Percentiles rank a stretch among this genome's conserved stretches.
Conservation (phyloP, 2,329 filamentous ascomycete genomes). For the Stachybotrys echinatus region DNA sequence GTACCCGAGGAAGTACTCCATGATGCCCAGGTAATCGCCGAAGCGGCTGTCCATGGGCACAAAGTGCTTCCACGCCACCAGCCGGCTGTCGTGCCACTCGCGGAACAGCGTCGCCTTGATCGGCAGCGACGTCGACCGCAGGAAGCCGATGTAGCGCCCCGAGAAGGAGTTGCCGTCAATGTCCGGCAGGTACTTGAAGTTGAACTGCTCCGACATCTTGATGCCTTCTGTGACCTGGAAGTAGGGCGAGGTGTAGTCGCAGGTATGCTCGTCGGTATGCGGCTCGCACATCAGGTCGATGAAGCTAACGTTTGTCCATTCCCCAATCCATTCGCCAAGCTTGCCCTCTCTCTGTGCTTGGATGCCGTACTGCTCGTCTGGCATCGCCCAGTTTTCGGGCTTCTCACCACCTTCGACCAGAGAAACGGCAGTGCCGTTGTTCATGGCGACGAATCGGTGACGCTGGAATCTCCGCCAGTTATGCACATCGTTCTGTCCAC, state of each 20-base stretch:
- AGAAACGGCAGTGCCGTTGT: constrained; percentile 57
- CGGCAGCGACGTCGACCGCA: constrained; percentile 63
- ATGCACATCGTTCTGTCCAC: constrained; percentile 50
- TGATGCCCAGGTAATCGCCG: constrained; percentile 64
- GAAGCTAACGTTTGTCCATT: constrained; percentile 47
- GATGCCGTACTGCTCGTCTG: constrained; percentile 40
- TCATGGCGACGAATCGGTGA: constrained; percentile 69
- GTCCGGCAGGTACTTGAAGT: constrained; percentile 66
- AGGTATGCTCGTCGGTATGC: constrained; percentile 28
- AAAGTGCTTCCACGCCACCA: constrained; percentile 76
- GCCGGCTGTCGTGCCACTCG: constrained; percentile 74
- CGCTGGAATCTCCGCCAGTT: constrained; percentile 72
- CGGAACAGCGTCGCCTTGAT: constrained; percentile 74
- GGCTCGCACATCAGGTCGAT: constrained; percentile 48
- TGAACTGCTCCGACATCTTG: constrained; percentile 48
- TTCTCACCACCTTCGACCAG: constrained; percentile 39
- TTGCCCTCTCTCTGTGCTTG: constrained; percentile 35
- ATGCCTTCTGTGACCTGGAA: constrained; percentile 34
- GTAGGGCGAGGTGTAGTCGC: constrained; percentile 43
- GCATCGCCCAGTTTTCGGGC: constrained; percentile 50
- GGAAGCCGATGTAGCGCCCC: constrained; percentile 63
- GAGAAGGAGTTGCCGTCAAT: constrained; percentile 72
- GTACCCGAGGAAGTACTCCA: constrained; percentile 70
- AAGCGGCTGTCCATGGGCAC: constrained; percentile 74
- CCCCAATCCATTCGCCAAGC: constrained; percentile 44